Percentiles rank a stretch among this genome's conserved stretches.
phyloP scores from a whole-genome alignment of 2,329 filamentous ascomycete genomes.

The Ascosphaera apis region DNA sequence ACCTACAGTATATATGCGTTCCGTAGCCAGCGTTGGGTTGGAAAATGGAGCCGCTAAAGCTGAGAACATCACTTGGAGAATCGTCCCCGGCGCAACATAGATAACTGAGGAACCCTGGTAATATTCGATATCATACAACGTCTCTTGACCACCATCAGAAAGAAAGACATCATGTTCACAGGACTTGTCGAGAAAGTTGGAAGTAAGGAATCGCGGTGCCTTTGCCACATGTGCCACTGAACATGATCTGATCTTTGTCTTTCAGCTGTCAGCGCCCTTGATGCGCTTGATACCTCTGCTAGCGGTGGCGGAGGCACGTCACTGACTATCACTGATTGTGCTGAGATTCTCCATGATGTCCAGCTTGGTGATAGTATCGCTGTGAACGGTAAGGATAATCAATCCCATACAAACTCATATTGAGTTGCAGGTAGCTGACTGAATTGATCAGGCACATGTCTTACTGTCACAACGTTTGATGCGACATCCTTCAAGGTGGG shows the following conservation, averaged over 20 bases:
- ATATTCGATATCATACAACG: background rate
- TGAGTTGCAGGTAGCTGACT: background rate
- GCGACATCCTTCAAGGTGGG: conserved; percentile 60
- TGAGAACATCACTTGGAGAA: too few species aligned
- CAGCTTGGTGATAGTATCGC: conserved; percentile 82
- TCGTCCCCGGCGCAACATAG: too few species aligned
- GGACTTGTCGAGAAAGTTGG: conserved; percentile 84
- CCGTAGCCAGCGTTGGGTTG: too few species aligned
- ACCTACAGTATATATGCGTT: too few species aligned
- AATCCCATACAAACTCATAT: background rate
- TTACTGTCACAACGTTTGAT: conserved; percentile 63
- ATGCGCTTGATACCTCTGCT: conserved; percentile 50
- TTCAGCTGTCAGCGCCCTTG: conserved; percentile 52
- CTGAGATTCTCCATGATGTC: conserved; percentile 58
- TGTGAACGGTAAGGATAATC: conserved; percentile 45
- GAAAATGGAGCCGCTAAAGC: too few species aligned
- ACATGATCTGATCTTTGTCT: conserved; percentile 2
- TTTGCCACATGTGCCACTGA: conserved; percentile 1
- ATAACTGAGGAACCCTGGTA: too few species aligned
- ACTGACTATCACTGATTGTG: conserved; percentile 57
- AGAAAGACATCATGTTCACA: conserved; percentile 67
- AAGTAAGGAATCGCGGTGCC: conserved; percentile 33
- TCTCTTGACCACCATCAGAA: too few species aligned
- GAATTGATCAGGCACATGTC: conserved; percentile 42
- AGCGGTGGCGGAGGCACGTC: conserved; percentile 61